Percentiles rank a stretch among this genome's conserved stretches.
These are phyloP conservation scores for Nakazawaea wyomingensis DNA, from an alignment of 805 yeast species.

Conservation along the genomic window DNA sequence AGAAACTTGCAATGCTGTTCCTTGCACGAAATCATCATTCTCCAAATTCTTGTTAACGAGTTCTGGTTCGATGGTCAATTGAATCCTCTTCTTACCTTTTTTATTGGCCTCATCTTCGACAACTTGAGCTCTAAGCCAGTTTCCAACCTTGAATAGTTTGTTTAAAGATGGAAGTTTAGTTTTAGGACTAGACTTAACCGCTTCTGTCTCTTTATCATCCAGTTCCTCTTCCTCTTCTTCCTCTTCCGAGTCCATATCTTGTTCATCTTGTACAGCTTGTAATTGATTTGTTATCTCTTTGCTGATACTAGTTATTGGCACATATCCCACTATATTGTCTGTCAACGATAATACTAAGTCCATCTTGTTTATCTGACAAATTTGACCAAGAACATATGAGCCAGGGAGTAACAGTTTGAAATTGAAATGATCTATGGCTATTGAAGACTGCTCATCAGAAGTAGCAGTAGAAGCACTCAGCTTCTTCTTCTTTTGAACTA, in stretches of 20 bases:
- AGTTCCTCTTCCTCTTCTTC: conserved; percentile 25
- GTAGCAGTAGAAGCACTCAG: conserved; percentile 20
- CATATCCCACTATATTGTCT: conserved; percentile 74
- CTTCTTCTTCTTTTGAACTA: conserved; percentile 20
- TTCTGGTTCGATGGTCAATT: conserved; percentile 69
- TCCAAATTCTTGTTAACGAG: conserved; percentile 57
- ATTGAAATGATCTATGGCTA: conserved; percentile 56
- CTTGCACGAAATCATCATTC: conserved; percentile 59
- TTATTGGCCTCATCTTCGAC: conserved; percentile 42
- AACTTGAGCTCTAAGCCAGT: conserved; percentile 83
- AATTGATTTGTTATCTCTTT: conserved; percentile 51
- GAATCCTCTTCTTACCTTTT: conserved; percentile 53
- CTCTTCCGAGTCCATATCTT: conserved; percentile 36
- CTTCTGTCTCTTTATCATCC: conserved; percentile 20
- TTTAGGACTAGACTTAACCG: conserved; percentile 16
- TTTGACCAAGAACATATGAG: conserved; percentile 70
- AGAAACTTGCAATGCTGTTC: conserved; percentile 68
- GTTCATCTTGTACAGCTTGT: conserved; percentile 50
- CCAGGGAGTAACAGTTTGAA: conserved; percentile 68
- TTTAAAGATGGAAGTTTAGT: conserved; percentile 53
- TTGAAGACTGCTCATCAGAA: conserved; percentile 27
- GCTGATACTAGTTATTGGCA: conserved; percentile 71
- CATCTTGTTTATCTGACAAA: conserved; percentile 50
- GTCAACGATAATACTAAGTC: conserved; percentile 72
- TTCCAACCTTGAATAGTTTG: conserved; percentile 61